Conservation (phyloP, 2,329 filamentous ascomycete genomes). For the Aspergillus sp. region DNA sequence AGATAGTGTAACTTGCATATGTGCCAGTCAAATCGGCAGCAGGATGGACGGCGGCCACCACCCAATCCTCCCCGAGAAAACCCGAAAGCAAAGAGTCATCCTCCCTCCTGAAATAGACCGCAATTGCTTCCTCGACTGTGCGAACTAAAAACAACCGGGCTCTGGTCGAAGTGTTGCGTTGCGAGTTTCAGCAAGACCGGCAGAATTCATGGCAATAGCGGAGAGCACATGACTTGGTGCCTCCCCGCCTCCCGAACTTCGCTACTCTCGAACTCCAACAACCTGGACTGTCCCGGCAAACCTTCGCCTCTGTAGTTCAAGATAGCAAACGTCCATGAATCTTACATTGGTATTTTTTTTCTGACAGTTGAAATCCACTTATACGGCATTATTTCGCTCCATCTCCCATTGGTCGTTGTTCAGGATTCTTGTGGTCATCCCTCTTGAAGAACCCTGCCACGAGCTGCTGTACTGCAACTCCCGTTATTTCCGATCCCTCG, state of each 20-base stretch:
- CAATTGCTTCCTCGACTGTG: too few species aligned
- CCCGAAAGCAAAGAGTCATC: too few species aligned
- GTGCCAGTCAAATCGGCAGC: neutral
- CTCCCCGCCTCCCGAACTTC: slow-evolving; percentile 6
- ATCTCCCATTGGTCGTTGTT: slow-evolving; percentile 11
- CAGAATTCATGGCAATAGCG: neutral
- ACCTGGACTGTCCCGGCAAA: slow-evolving; percentile 20
- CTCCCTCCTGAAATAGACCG: too few species aligned
- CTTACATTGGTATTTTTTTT: slow-evolving; percentile 13
- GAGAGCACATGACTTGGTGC: neutral
- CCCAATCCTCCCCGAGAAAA: too few species aligned
- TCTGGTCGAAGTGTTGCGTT: too few species aligned
- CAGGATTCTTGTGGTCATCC: slow-evolving; percentile 10
- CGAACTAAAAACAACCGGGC: too few species aligned
- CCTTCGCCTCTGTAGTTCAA: neutral
- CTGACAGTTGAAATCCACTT: slow-evolving; percentile 13
- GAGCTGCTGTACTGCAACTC: slow-evolving; percentile 1
- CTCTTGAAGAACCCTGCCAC: slow-evolving; percentile 10
- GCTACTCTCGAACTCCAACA: slow-evolving; percentile 1
- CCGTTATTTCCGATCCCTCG: slow-evolving; percentile 15
- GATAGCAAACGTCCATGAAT: slow-evolving; percentile 22
- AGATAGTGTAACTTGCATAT: slow-evolving; percentile 12
- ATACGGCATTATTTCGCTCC: neutral
- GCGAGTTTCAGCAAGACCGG: neutral
- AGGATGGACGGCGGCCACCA: too few species aligned